Evolutionary conservation across 1,139 yeast species (phyloP).

Genomic region (Wickerhamiella infanticola): DNA sequence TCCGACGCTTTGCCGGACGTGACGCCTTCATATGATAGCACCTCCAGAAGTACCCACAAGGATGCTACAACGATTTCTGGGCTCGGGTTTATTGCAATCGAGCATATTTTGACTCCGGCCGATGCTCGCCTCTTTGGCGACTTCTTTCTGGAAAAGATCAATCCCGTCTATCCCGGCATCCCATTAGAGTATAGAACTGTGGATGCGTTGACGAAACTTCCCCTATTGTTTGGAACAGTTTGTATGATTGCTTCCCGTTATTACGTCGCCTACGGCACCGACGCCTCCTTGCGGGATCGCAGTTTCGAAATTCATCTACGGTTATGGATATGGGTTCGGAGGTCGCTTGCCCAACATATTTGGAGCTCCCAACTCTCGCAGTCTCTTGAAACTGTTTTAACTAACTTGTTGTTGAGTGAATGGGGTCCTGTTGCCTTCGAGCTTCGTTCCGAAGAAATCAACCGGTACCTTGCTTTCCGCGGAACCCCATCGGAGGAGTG

Average conservation of each 20-base stretch:
- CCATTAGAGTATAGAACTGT: constrained; percentile 60
- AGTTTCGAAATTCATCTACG: constrained; percentile 38
- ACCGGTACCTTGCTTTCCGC: constrained; percentile 3
- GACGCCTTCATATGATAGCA: background rate
- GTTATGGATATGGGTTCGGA: constrained; percentile 72
- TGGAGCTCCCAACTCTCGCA: constrained; percentile 93
- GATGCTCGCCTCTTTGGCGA: constrained; percentile 54
- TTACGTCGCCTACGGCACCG: constrained; percentile 12
- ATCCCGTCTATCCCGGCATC: constrained; percentile 79
- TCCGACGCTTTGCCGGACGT: background rate
- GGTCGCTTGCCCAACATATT: constrained; percentile 68
- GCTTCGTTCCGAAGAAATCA: constrained; percentile 32
- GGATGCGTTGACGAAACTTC: constrained; percentile 55
- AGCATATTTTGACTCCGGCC: constrained; percentile 45
- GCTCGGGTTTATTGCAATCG: constrained; percentile 29
- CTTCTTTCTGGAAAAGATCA: constrained; percentile 61
- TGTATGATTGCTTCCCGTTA: constrained; percentile 68
- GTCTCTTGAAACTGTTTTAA: constrained; percentile 71
- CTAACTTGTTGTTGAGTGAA: constrained; percentile 76
- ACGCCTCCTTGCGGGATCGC: constrained; percentile 4
- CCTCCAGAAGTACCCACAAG: background rate
- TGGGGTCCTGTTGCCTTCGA: constrained; percentile 96
- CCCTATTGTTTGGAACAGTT: constrained; percentile 64
- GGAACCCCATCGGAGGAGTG: constrained; percentile 24
- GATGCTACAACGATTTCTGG: background rate